A percentile compares a stretch with the other conserved stretches of the same genome.
Conservation (phyloP, 2,329 filamentous ascomycete species). For the Cladophialophora psammophila region DNA sequence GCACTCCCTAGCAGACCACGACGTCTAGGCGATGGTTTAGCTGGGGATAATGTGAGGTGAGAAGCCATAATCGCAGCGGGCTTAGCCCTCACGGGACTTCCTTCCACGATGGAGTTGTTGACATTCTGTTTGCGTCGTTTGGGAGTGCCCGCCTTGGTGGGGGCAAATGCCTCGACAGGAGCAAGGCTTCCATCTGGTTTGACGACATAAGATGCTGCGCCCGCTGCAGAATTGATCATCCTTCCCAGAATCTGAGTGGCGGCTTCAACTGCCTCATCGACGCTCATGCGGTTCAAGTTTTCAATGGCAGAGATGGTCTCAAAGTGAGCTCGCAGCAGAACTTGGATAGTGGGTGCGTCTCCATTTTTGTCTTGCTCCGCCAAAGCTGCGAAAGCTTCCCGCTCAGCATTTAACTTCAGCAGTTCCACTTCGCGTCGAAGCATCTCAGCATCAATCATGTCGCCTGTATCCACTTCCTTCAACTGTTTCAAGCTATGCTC, state of each 20-base stretch:
- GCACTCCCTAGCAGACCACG: constrained; percentile 67
- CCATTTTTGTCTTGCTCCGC: constrained; percentile 83
- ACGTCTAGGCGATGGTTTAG: constrained; percentile 80
- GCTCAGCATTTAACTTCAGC: constrained; percentile 80
- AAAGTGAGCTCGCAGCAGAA: constrained; percentile 87
- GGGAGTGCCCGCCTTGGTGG: constrained; percentile 75
- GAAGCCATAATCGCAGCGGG: constrained; percentile 43
- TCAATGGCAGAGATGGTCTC: constrained; percentile 85
- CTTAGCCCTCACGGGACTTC: constrained; percentile 58
- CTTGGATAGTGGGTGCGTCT: constrained; percentile 79
- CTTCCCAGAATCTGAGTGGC: constrained; percentile 79
- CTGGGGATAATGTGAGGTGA: constrained; percentile 63
- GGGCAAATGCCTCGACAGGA: constrained; percentile 68
- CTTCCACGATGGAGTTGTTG: constrained; percentile 50
- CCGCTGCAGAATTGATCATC: constrained; percentile 77
- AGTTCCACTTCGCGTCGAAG: constrained; percentile 84
- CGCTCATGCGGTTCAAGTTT: constrained; percentile 80
- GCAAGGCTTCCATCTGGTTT: constrained; percentile 79
- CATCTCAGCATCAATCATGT: constrained; percentile 72
- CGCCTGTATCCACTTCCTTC: constrained; percentile 70
- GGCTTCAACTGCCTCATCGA: constrained; percentile 80
- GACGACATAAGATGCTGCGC: constrained; percentile 80
- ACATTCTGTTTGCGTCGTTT: constrained; percentile 66
- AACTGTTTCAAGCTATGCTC: constrained; percentile 84
- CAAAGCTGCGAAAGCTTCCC: constrained; percentile 78